phyloP scores from a whole-genome alignment of 495 filamentous ascomycete genomes.

The Daldinia grandis region DNA sequence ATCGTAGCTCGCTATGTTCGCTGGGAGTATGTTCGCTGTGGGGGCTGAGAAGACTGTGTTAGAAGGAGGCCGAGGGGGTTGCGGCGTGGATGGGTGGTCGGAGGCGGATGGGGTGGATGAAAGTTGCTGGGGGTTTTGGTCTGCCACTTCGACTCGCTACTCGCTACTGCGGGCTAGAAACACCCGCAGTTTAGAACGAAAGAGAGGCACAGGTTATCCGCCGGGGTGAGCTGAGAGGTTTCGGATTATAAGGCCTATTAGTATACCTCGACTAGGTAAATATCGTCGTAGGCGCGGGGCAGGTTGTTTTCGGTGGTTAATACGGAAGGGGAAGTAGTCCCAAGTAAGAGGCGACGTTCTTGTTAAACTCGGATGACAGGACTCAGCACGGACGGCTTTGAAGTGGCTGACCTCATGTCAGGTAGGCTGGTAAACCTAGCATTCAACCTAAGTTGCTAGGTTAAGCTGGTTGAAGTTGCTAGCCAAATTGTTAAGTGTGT shows the following conservation, averaged over 20 bases:
- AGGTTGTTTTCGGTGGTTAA: constrained; percentile 2
- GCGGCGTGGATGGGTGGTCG: constrained; percentile 58
- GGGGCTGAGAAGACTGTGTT: constrained; percentile 51
- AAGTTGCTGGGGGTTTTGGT: constrained; percentile 50
- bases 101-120: constrained; percentile 47
- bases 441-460: constrained; percentile 23
- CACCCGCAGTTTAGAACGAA: constrained; percentile 39
- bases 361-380: constrained; percentile 39
- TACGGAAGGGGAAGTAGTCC: constrained; percentile 17
- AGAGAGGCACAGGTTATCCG: constrained; percentile 25
- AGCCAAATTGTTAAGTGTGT: background rate
- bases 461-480: background rate
- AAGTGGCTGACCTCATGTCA: constrained; percentile 45
- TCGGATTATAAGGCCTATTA: background rate
- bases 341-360: constrained; percentile 24
- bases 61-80: constrained; percentile 46
- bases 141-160: constrained; percentile 55
- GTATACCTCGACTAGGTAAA: constrained; percentile 16
- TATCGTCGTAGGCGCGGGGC: constrained; percentile 17
- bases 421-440: constrained; percentile 36
- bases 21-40: constrained; percentile 33
- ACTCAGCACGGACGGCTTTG: constrained; percentile 28
- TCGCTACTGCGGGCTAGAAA: constrained; percentile 44
- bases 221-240: constrained; percentile 14
- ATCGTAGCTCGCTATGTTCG: constrained; percentile 23